Percentiles rank a stretch among this genome's conserved stretches.
phyloP scores from a whole-genome alignment of 306 rosid genomes.

The Ceratonia siliqua region DNA sequence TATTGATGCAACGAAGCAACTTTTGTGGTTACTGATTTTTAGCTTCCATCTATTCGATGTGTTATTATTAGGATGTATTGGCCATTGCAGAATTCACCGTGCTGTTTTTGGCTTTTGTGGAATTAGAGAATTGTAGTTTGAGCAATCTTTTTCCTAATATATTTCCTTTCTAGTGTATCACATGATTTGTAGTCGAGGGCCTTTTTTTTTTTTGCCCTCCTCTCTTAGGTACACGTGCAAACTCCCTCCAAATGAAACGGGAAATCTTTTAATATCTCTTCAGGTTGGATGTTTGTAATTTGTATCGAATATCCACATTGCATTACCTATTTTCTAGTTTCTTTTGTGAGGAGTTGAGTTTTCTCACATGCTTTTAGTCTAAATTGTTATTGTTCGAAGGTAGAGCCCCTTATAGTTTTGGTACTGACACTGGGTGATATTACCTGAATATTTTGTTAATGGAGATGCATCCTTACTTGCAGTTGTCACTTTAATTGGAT shows the following conservation, averaged over 20 bases:
- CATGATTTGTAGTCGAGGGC: background rate
- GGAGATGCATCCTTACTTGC: background rate
- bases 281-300: too few relatives aligned
- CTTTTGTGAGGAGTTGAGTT: constrained; percentile 5
- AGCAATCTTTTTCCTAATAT: background rate
- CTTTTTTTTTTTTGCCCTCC: background rate
- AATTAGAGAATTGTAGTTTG: background rate
- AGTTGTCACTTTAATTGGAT: background rate
- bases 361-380: background rate
- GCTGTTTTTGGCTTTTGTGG: background rate
- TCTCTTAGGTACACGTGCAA: background rate
- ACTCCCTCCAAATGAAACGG: background rate
- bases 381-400: background rate
- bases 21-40: background rate
- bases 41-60: background rate
- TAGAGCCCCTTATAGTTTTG: constrained; percentile 8
- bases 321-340: background rate
- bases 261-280: too few relatives aligned
- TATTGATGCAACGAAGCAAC: background rate
- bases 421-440: background rate
- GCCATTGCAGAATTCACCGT: background rate
- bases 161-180: too few relatives aligned
- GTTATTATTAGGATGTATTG: background rate
- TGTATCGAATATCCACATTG: too few relatives aligned
- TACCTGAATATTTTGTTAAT: background rate